A percentile compares a stretch with the other conserved stretches of the same genome.
Conservation (phyloP, 192 early-diverging fungal species). For the Coemansia sp. region DNA sequence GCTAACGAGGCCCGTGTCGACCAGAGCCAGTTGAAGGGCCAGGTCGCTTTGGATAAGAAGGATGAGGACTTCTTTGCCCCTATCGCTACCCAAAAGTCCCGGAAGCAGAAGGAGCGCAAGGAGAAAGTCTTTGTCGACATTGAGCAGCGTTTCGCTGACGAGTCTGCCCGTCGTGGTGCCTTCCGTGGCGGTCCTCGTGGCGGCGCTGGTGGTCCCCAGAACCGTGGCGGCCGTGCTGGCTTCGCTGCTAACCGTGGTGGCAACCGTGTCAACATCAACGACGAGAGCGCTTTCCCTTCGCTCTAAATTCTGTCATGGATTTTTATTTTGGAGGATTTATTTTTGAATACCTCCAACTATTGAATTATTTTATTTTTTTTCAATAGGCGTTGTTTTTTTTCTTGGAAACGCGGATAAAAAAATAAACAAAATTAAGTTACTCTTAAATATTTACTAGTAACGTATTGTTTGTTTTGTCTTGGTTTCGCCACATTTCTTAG, state of each 20-base stretch:
- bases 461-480: no score
- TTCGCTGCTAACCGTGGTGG: slow-evolving; percentile 53
- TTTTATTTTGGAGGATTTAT: neutral
- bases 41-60: slow-evolving; percentile 68
- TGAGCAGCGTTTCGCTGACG: slow-evolving; percentile 80
- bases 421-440: no score
- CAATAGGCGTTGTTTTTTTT: neutral
- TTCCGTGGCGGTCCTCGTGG: slow-evolving; percentile 57
- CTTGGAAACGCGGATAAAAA: no score
- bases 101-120: slow-evolving; percentile 69
- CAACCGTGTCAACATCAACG: slow-evolving; percentile 65
- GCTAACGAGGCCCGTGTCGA: slow-evolving; percentile 86
- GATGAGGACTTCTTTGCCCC: slow-evolving; percentile 78
- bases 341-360: neutral
- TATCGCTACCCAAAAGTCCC: slow-evolving; percentile 55
- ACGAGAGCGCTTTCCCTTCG: slow-evolving; percentile 73
- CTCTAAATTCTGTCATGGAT: slow-evolving; percentile 25
- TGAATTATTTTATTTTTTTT: neutral
- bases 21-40: slow-evolving; percentile 79
- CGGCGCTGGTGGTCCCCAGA: slow-evolving; percentile 38
- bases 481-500: no score
- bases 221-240: slow-evolving; percentile 56
- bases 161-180: slow-evolving; percentile 60
- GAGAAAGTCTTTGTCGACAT: slow-evolving; percentile 76
- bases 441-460: no score